Evolutionary conservation across 441 rosid species (phyloP), one percentile per base, ranked within the genome.

Genomic region (Populus hybrid): DNA sequence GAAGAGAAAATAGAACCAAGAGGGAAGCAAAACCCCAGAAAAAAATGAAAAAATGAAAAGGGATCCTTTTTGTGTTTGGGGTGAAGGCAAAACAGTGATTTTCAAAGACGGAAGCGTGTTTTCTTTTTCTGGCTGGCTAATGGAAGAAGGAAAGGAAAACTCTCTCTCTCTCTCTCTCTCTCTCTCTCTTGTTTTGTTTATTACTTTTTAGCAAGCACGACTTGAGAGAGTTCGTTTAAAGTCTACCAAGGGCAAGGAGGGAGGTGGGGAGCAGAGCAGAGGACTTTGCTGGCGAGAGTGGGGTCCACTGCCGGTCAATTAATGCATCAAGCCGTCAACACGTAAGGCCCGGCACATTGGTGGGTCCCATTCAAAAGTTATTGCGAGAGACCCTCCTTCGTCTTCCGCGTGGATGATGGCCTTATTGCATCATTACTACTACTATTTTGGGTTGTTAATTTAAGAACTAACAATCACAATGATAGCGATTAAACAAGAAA

Each of bases 1-100:
- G 84, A 79, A 18, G 78, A 76, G 11, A 40, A 81, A 64, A 76
- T 88, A 63, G 93, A 88, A 86, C 85, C 85, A 76, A 90, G 84
- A 75, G 90, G 23, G 65, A 79, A 50, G 3, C 2, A 63, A 24
- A 50, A 24, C 59, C 24, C 56, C 35, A 63, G 2, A 4, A 16
- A 23, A 9, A 56, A n/a, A 29, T 6, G 12, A 53, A 69, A 18
- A 31, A 68, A 20, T 18, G 14, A 67, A 16, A n/a, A 40, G 31
- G 7, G 75, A 50, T 29, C 31, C 36, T 59, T 73, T 10, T 3
- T 21, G 64, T 42, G 61, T 10, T 72, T 18, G 3, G 31, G 35
- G 33, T 26, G 0, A 28, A 77, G 98, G 91, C 82, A 93, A 92
- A 73, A 95, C 99, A 80, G 93, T 97, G 0, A 97, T 93, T 77